Base-by-base conservation (phyloP, 2,329 filamentous ascomycete species). In the Trichocomaceae sp. region DNA sequence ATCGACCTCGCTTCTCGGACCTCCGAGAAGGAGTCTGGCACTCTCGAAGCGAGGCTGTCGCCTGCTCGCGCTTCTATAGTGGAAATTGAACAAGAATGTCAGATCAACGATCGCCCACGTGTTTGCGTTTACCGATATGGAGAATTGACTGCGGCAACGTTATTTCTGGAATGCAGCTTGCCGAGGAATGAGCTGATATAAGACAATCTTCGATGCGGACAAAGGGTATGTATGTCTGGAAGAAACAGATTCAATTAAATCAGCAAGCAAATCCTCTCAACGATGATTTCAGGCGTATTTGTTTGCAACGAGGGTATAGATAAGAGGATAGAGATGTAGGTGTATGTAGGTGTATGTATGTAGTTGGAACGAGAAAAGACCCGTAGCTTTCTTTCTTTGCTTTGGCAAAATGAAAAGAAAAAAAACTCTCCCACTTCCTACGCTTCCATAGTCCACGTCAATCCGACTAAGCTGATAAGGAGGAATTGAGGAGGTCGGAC, bases 1-100 rank as follows among this genome's bases (percentile, higher is more conserved):
- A n/a, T n/a, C 22, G 42, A 58, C 61, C 70, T 72, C 71, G 58
- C 70, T 72, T 67, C 71, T 72, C 71, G 69, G 66, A 71, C 19
- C 52, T 50, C 45, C 57, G 55, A 59, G 56, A 58, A 58, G 52
- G 56, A 59, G 52, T 58, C 52, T 58, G 4, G 8, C 37, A 19
- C 26, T 48, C 33, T 45, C 29, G 17, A 48, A 46, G 37, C 44
- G 54, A 17, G 37, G 33, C 33, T 41, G 44, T 42, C 54, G 37
- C 42, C 39, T 50, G 49, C 46, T 50, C 45, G 42, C 54, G 35
- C 46, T 57, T 29, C 59, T 56, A n/a, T 12, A 17, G 39, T 10
- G 47, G 12, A 22, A 31, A n/a, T n/a, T 19, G 26, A 51, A 17
- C 29, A 51, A 33, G 39, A 51, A 51, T 51, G 39, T 35, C 23